Conservation (phyloP, 1,284 basidiomycete species). For the Erythrobasidium hasegawianum region DNA sequence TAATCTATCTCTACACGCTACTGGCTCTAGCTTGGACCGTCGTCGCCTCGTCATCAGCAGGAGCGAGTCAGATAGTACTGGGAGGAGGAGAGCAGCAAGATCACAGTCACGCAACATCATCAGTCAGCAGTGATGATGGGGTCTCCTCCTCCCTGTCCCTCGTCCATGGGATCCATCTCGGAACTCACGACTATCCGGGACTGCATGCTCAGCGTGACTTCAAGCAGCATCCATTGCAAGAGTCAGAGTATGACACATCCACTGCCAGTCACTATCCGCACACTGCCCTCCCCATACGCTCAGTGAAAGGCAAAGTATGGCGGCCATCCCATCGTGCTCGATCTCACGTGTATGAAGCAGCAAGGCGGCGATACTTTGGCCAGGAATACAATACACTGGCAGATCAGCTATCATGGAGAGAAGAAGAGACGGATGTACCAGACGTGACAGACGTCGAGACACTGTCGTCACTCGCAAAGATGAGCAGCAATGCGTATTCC, state of each 20-base stretch:
- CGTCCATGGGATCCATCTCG: constrained; percentile 24
- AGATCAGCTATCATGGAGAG: constrained; percentile 51
- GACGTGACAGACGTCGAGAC: constrained; percentile 73
- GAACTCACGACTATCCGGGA: constrained; percentile 20
- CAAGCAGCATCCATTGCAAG: background rate
- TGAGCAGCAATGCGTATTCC: constrained; percentile 84
- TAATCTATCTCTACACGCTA: no score
- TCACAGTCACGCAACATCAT: no score
- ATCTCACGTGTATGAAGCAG: constrained; percentile 27
- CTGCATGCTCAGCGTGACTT: constrained; percentile 21
- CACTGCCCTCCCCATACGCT: constrained; percentile 11
- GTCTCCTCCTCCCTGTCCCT: constrained; percentile 21
- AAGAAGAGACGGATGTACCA: constrained; percentile 54
- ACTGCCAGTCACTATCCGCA: no score
- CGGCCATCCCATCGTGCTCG: constrained; percentile 21
- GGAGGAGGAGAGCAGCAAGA: no score
- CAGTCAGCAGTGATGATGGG: no score
- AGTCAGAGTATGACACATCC: background rate
- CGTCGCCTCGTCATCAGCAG: no score
- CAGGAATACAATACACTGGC: constrained; percentile 7
- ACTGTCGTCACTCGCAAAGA: constrained; percentile 80
- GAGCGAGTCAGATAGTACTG: no score
- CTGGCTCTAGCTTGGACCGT: no score
- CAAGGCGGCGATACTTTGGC: constrained; percentile 5
- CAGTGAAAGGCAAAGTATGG: constrained; percentile 18